Evolutionary conservation across 192 early-diverging fungal genomes (phyloP).

Genomic region (Coemansia sp.): DNA sequence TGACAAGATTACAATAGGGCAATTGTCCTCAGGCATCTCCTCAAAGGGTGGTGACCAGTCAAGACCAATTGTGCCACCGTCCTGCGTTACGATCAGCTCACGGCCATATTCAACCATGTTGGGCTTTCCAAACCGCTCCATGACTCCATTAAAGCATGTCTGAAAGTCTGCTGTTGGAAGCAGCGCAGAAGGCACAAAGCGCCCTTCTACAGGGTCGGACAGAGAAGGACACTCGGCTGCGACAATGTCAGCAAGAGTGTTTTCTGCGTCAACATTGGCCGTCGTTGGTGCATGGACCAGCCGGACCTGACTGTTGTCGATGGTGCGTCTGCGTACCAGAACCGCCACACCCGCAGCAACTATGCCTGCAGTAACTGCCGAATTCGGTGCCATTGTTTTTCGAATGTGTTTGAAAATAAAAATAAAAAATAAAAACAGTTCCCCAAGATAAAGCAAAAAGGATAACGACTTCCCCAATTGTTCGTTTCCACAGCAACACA

Average conservation of each 20-base stretch:
- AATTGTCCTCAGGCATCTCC: constrained; percentile 59
- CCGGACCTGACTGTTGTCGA: constrained; percentile 40
- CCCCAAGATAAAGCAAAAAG: neutral
- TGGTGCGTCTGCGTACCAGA: constrained; percentile 30
- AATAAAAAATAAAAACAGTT: constrained; percentile 2
- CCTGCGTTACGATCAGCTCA: constrained; percentile 64
- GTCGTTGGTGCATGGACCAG: constrained; percentile 44
- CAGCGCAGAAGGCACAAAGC: constrained; percentile 70
- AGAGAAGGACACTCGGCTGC: constrained; percentile 58
- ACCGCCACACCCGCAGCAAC: constrained; percentile 24
- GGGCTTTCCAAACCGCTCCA: constrained; percentile 55
- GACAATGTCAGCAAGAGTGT: constrained; percentile 36
- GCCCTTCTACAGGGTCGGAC: constrained; percentile 45
- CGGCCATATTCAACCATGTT: constrained; percentile 47
- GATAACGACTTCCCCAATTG: neutral
- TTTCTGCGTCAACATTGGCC: constrained; percentile 14
- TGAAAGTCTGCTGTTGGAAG: constrained; percentile 79
- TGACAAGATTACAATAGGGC: constrained; percentile 77
- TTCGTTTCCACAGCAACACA: neutral
- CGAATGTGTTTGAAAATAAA: constrained; percentile 6
- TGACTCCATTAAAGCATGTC: constrained; percentile 56
- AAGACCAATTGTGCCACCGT: constrained; percentile 83
- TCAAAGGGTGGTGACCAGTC: constrained; percentile 79
- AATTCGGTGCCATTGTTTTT: constrained; percentile 26
- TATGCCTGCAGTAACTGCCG: constrained; percentile 23